phyloP scores from a whole-genome alignment of 768 basidiomycete genomes.

The Crassisporium funariophilum region DNA sequence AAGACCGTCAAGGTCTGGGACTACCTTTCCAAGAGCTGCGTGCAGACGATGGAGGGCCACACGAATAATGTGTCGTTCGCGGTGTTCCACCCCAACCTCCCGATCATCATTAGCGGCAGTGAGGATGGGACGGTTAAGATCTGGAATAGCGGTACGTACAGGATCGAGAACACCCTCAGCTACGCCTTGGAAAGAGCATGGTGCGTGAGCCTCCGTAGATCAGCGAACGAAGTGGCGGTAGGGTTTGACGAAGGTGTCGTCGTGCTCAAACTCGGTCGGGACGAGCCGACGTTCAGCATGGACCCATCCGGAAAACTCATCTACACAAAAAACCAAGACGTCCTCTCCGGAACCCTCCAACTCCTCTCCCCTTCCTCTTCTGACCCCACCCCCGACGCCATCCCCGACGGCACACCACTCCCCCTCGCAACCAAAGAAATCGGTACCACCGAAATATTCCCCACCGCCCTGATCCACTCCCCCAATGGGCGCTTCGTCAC shows the following conservation, averaged over 20 bases:
- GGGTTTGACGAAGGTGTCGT: slow-evolving; percentile 98
- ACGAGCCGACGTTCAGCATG: slow-evolving; percentile 96
- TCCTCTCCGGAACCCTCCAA: slow-evolving; percentile 84
- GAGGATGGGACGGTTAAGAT: slow-evolving; percentile 98
- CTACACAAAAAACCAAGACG: slow-evolving; percentile 89
- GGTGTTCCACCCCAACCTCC: slow-evolving; percentile 91
- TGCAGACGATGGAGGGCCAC: slow-evolving; percentile 95
- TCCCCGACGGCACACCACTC: slow-evolving; percentile 75
- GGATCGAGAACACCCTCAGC: slow-evolving; percentile 93
- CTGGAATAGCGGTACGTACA: slow-evolving; percentile 96
- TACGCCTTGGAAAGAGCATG: slow-evolving; percentile 96
- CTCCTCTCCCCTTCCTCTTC: slow-evolving; percentile 28
- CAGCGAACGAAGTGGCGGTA: slow-evolving; percentile 90
- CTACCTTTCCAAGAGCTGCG: slow-evolving; percentile 96
- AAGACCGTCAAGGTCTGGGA: slow-evolving; percentile 99
- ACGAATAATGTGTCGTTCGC: slow-evolving; percentile 97
- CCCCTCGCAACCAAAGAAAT: slow-evolving; percentile 82
- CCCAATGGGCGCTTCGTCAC: slow-evolving; percentile 97
- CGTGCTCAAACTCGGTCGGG: slow-evolving; percentile 93
- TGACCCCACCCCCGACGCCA: slow-evolving; percentile 26
- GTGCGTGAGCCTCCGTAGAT: slow-evolving; percentile 83
- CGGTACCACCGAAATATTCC: slow-evolving; percentile 90
- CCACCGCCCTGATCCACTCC: slow-evolving; percentile 79
- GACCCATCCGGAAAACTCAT: slow-evolving; percentile 94
- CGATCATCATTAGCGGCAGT: slow-evolving; percentile 91